These are phyloP conservation scores for Plasmopara viticola DNA, from an alignment of 352 stramenopile genomes.

Conservation along the genomic window DNA sequence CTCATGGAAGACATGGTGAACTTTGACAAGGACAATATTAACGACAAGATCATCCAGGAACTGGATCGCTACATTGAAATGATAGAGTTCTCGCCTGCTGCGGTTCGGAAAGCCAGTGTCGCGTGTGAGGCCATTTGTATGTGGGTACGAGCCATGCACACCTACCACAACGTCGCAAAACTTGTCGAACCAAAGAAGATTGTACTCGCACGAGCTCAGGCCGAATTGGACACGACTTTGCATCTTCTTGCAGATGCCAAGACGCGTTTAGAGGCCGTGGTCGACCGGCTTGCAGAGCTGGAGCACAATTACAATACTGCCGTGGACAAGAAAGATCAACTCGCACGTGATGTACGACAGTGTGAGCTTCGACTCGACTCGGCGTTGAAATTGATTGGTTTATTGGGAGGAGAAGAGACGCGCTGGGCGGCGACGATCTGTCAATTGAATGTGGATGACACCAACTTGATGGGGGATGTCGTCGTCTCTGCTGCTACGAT, in stretches of 20 bases:
- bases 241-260: constrained; percentile 83
- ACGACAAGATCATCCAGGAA: constrained; percentile 81
- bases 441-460: constrained; percentile 71
- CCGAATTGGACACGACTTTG: constrained; percentile 85
- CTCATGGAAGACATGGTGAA: constrained; percentile 88
- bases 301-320: constrained; percentile 84
- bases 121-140: constrained; percentile 92
- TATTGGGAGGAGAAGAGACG: constrained; percentile 86
- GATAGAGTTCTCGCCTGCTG: constrained; percentile 85
- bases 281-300: constrained; percentile 86
- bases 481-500: constrained; percentile 89
- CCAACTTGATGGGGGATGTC: constrained; percentile 89
- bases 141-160: constrained; percentile 92
- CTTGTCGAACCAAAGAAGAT: constrained; percentile 92
- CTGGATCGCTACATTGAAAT: constrained; percentile 89
- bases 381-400: constrained; percentile 85
- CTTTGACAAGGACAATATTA: constrained; percentile 88
- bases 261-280: constrained; percentile 65
- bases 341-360: constrained; percentile 69
- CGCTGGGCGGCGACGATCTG: constrained; percentile 84
- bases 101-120: constrained; percentile 86
- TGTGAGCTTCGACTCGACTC: constrained; percentile 87
- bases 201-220: constrained; percentile 73
- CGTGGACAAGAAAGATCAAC: constrained; percentile 84
- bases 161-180: constrained; percentile 88